Evolutionary conservation across 805 yeast species (phyloP).

Genomic region (Metschnikowia dekortorum): DNA sequence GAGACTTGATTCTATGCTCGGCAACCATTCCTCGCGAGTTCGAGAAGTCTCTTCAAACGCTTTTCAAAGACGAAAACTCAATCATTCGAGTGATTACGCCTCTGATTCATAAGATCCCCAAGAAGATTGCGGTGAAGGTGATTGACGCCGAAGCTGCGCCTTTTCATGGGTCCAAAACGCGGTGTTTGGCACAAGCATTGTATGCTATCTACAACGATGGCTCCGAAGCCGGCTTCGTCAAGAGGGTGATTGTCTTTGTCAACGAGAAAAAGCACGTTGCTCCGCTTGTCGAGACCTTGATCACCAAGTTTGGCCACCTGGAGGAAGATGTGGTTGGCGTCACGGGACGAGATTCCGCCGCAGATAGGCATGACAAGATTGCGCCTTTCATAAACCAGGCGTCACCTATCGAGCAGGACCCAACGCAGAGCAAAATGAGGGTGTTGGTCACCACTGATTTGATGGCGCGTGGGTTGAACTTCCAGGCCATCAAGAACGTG

Average conservation of each 20-base stretch:
- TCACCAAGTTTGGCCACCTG: slow-evolving; percentile 31
- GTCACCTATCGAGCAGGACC: slow-evolving; percentile 31
- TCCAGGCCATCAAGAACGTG: slow-evolving; percentile 75
- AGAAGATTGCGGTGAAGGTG: slow-evolving; percentile 63
- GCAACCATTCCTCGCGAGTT: slow-evolving; percentile 87
- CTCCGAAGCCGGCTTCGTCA: slow-evolving; percentile 69
- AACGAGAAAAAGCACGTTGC: slow-evolving; percentile 65
- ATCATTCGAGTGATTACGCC: slow-evolving; percentile 67
- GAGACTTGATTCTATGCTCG: slow-evolving; percentile 71
- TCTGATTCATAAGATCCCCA: slow-evolving; percentile 78
- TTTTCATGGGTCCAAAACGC: slow-evolving; percentile 74
- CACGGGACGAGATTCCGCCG: slow-evolving; percentile 59
- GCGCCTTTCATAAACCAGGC: slow-evolving; percentile 65
- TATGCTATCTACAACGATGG: slow-evolving; percentile 84
- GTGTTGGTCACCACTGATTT: slow-evolving; percentile 86
- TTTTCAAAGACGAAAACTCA: slow-evolving; percentile 58
- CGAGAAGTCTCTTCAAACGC: slow-evolving; percentile 50
- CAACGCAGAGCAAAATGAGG: slow-evolving; percentile 40
- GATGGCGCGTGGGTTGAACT: slow-evolving; percentile 85
- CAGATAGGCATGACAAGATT: slow-evolving; percentile 55
- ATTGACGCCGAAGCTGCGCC: slow-evolving; percentile 77
- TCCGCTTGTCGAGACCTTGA: slow-evolving; percentile 53
- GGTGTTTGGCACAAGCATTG: slow-evolving; percentile 83
- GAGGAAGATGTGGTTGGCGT: slow-evolving; percentile 54
- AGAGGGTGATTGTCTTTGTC: slow-evolving; percentile 80